Percentiles rank a stretch among this genome's conserved stretches.
Conservation (phyloP, 192 early-diverging fungal species). For the Coemansia brasiliensis region DNA sequence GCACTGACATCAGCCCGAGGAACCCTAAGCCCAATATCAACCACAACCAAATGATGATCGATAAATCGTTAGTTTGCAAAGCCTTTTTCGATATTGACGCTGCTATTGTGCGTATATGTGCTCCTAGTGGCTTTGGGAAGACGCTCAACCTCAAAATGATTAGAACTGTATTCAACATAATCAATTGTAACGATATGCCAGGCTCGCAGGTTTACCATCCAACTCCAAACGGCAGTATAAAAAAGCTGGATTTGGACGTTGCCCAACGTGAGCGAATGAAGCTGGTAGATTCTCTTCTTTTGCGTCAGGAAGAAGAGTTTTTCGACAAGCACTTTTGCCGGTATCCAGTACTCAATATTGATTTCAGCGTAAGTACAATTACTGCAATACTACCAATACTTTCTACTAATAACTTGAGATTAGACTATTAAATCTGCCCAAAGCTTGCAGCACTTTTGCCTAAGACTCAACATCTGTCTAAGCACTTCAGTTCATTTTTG, state of each 20-base stretch:
- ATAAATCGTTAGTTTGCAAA: conserved; percentile 12
- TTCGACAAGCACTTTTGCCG: conserved; percentile 2
- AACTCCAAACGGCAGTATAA: not conserved
- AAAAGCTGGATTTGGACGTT: not conserved
- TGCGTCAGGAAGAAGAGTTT: not conserved
- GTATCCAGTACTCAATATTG: not conserved
- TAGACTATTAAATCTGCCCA: too few species aligned
- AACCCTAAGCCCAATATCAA: too few species aligned
- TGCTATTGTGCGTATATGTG: conserved; percentile 5
- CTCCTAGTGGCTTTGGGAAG: conserved; percentile 3
- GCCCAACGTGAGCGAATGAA: not conserved
- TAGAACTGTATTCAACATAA: not conserved
- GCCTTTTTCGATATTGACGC: conserved; percentile 4
- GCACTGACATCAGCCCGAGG: too few species aligned
- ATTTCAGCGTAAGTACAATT: conserved; percentile 2
- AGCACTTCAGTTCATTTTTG: too few species aligned
- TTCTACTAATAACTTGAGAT: not conserved
- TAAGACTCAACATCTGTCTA: too few species aligned
- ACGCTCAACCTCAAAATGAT: conserved; percentile 6
- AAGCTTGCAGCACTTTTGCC: too few species aligned
- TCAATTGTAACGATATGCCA: conserved; percentile 1
- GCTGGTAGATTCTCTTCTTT: not conserved
- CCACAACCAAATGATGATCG: not conserved
- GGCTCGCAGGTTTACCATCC: not conserved
- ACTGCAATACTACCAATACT: not conserved